These are phyloP conservation scores for Tillandsia leiboldiana DNA, from an alignment of 176 grass and related monocot species.

Conservation along the genomic window DNA sequence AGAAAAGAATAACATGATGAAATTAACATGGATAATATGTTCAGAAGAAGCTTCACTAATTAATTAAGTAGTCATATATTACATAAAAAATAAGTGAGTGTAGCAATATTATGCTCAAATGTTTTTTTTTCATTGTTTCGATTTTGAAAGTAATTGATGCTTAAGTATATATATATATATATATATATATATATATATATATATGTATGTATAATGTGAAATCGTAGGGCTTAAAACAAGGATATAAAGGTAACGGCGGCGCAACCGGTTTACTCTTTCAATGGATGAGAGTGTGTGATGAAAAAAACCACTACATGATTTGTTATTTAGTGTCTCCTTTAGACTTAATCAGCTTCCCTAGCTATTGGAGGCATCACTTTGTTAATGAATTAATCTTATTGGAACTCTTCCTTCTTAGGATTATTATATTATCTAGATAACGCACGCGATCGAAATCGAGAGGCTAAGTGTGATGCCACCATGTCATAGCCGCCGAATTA, in stretches of 20 bases:
- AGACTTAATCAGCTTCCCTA: constrained; percentile 3
- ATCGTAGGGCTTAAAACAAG: not conserved
- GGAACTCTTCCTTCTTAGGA: not conserved
- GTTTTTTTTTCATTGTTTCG: too few relatives aligned
- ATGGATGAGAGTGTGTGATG: not conserved
- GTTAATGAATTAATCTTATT: constrained; percentile 5
- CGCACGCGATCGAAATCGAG: not conserved
- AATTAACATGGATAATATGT: too few relatives aligned
- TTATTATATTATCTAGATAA: constrained; percentile 2
- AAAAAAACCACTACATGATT: not conserved
- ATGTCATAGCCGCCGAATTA: not conserved
- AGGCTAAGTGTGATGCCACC: not conserved
- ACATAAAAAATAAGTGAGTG: too few relatives aligned
- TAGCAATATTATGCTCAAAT: too few relatives aligned
- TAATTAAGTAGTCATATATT: too few relatives aligned
- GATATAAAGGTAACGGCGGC: not conserved
- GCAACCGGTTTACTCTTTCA: not conserved
- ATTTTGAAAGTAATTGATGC: too few relatives aligned
- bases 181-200: too few relatives aligned
- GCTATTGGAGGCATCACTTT: constrained; percentile 23
- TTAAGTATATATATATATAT: too few relatives aligned
- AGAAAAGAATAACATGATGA: too few relatives aligned
- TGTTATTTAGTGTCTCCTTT: not conserved
- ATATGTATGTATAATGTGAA: too few relatives aligned
- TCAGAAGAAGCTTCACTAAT: too few relatives aligned